phyloP scores from a whole-genome alignment of 805 yeast genomes.

The Myxozyma mucilagina region DNA sequence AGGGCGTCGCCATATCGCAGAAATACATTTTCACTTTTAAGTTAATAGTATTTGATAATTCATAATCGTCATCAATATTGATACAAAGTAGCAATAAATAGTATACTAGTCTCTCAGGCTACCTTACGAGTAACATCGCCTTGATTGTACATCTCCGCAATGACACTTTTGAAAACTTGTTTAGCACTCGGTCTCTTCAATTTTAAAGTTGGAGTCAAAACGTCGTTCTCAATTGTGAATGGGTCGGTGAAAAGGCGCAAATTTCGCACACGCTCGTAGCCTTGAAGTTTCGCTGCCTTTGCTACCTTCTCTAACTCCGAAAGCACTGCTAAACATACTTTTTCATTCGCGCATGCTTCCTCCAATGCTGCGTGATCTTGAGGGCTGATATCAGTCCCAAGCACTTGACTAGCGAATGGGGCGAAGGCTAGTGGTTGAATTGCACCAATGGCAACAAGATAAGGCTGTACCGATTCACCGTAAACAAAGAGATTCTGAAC shows the following conservation, averaged over 20 bases:
- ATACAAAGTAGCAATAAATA: too few species aligned
- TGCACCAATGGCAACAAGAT: slow-evolving; percentile 62
- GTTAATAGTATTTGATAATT: neutral
- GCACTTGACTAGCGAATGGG: slow-evolving; percentile 35
- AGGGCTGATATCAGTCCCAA: slow-evolving; percentile 38
- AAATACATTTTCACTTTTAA: neutral
- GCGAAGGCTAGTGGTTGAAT: slow-evolving; percentile 52
- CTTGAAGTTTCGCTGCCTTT: slow-evolving; percentile 48
- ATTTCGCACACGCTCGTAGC: slow-evolving; percentile 65
- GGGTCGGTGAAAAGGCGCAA: slow-evolving; percentile 57
- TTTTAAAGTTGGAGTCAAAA: slow-evolving; percentile 67
- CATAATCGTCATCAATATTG: too few species aligned
- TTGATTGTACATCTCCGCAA: slow-evolving; percentile 50
- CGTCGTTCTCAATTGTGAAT: slow-evolving; percentile 58
- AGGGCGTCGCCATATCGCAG: too few species aligned
- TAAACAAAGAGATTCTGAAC: slow-evolving; percentile 59
- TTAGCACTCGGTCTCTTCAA: slow-evolving; percentile 54
- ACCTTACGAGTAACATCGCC: slow-evolving; percentile 38
- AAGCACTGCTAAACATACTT: slow-evolving; percentile 45
- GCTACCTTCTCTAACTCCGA: slow-evolving; percentile 44
- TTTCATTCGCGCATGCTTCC: slow-evolving; percentile 39
- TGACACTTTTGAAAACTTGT: slow-evolving; percentile 44
- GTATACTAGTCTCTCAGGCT: neutral
- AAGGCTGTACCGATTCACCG: slow-evolving; percentile 61
- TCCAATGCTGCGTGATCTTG: slow-evolving; percentile 39